Conservation (phyloP, 1,284 basidiomycete species). For the Cutaneotrichosporon spelunceum region DNA sequence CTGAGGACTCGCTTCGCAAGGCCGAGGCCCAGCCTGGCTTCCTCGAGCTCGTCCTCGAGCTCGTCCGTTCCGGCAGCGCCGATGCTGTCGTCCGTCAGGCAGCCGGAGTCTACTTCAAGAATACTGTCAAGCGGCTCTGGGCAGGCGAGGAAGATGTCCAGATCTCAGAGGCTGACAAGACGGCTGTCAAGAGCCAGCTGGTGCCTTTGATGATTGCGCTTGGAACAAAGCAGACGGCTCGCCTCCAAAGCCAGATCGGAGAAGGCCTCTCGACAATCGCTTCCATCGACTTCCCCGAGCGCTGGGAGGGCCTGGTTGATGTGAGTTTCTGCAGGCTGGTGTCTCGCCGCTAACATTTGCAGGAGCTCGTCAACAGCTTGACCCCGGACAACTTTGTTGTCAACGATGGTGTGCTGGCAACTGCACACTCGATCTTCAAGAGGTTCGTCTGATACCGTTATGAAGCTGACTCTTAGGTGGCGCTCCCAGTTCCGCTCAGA, state of each 20-base stretch:
- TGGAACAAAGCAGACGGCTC: slow-evolving; percentile 47
- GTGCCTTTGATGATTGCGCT: slow-evolving; percentile 58
- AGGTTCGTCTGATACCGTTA: slow-evolving; percentile 45
- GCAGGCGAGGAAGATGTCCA: slow-evolving; percentile 55
- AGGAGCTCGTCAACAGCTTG: slow-evolving; percentile 81
- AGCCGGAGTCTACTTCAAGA: slow-evolving; percentile 84
- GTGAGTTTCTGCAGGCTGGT: slow-evolving; percentile 55
- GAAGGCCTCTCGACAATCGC: slow-evolving; percentile 86
- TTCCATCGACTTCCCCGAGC: slow-evolving; percentile 76
- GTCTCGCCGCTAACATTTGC: slow-evolving; percentile 15
- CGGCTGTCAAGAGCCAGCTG: slow-evolving; percentile 55
- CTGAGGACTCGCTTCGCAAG: slow-evolving; percentile 68
- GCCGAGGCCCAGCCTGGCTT: slow-evolving; percentile 75
- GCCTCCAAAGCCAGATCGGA: slow-evolving; percentile 69
- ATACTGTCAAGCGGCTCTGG: slow-evolving; percentile 79
- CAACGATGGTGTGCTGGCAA: slow-evolving; percentile 86
- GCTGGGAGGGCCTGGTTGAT: slow-evolving; percentile 81
- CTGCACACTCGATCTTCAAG: slow-evolving; percentile 92
- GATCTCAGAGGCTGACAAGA: slow-evolving; percentile 49
- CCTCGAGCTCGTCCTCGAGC: slow-evolving; percentile 69
- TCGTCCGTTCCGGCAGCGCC: slow-evolving; percentile 59
- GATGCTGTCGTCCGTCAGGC: slow-evolving; percentile 65
- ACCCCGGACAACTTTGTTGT: slow-evolving; percentile 74
- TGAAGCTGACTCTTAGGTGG: slow-evolving; percentile 58
- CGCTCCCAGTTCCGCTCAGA: slow-evolving; percentile 85